phyloP scores from a whole-genome alignment of 2,329 filamentous ascomycete genomes.

The Penicillium sp. region DNA sequence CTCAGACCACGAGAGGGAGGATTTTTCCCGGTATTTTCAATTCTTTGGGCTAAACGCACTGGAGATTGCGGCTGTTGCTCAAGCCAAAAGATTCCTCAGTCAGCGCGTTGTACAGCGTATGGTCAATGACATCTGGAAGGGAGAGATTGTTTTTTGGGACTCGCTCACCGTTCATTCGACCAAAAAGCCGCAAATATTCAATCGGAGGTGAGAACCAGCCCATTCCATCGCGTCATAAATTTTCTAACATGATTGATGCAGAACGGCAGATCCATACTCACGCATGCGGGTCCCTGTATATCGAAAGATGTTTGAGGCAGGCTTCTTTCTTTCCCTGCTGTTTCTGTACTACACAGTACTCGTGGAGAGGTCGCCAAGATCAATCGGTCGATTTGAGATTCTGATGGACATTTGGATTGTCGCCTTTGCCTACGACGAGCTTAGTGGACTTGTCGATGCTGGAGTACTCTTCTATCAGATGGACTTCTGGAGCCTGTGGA shows the following conservation, averaged over 20 bases:
- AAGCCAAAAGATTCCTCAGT: conserved; percentile 81
- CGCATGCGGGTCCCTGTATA: conserved; percentile 78
- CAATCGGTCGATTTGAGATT: conserved; percentile 68
- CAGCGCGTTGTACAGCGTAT: conserved; percentile 80
- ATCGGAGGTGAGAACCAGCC: conserved; percentile 45
- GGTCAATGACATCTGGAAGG: conserved; percentile 80
- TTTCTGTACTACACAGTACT: conserved; percentile 84
- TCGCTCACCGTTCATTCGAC: conserved; percentile 69
- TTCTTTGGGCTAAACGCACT: conserved; percentile 82
- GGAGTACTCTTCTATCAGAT: conserved; percentile 82
- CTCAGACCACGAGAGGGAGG: conserved; percentile 44
- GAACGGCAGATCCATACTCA: conserved; percentile 70
- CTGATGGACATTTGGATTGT: conserved; percentile 82
- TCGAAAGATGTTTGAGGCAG: conserved; percentile 77
- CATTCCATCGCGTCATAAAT: neutral
- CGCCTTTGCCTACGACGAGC: conserved; percentile 83
- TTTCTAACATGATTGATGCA: conserved; percentile 15
- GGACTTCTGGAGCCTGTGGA: conserved; percentile 79
- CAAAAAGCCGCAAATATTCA: conserved; percentile 78
- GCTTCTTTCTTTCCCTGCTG: conserved; percentile 77
- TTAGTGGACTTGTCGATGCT: conserved; percentile 81
- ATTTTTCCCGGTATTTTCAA: conserved; percentile 63
- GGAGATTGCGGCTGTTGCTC: conserved; percentile 78
- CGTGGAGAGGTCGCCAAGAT: conserved; percentile 66
- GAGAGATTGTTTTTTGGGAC: conserved; percentile 86